Base-by-base conservation (phyloP, 768 basidiomycete species). In the Strobilomyces echinocephalus region DNA sequence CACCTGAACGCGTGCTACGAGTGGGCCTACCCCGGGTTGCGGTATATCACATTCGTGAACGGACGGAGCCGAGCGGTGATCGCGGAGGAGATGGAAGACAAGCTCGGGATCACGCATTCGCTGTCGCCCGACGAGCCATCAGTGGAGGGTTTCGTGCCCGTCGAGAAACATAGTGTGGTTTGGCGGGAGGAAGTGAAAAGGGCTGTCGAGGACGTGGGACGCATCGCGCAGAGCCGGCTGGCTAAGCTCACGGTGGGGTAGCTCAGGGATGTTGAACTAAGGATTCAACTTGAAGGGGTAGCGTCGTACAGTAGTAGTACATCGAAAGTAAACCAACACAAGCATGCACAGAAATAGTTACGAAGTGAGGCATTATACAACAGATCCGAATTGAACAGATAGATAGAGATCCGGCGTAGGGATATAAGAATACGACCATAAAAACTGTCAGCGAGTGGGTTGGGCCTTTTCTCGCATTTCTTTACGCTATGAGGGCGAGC, bases 1-100 rank as follows among this genome's bases (percentile, higher is more conserved):
- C 80, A 88, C 59, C 78, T 95, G 46, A 97, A 97, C 60, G 76
- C 73, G 11, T 80, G 81, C 58, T 95, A 95, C 63, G 90, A 94
- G 65, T 72, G 65, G 28, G 72, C 72, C 49, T 95, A 85, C 63
- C 83, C 87, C 0, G 84, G 87, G 4, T 66, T 97, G 58, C 79
- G 88, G 18, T 95, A 92, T 64, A 90, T 97, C 71, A 94, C 91
- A 6, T 97, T 94, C 63, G 94, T 95, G 38, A 91, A 93, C 63
- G 90, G 91, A 33, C 79, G 93, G 54, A 80, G 80, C 55, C 76
- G 92, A 36, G 78, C 78, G 33, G 77, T 68, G 43, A 85, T 97
- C 60, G 84, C 81, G 36, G 76, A 82, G 59, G 91, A 94, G 73
- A 87, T 97, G 79, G 90, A 94, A 68, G 76, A 74, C 52, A 75